Evolutionary conservation across 192 early-diverging fungal genomes (phyloP), one percentile per base, ranked within the genome.

Genomic region (Mortierella hygrophila): DNA sequence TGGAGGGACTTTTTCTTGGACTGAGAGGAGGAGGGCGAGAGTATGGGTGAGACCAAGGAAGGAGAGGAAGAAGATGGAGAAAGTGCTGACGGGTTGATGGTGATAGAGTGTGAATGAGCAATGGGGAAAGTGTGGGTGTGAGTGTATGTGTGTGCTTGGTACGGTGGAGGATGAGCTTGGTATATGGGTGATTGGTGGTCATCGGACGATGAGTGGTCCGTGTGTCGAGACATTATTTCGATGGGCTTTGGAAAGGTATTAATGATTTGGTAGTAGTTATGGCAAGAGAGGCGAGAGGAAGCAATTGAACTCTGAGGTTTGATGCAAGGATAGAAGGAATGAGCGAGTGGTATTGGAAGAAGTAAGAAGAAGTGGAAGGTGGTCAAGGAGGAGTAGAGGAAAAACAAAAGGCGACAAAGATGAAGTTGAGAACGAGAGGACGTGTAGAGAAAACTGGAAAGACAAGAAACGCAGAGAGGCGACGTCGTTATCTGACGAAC

Each of bases 1-100:
- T 86, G 84, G 38, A 81, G 84, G 29, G 68, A 52, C n/a, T 65
- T 52, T 63, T 63, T 79, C 41, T 72, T 79, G 49, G 29, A 21
- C n/a, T 38, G 49, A 7, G 68, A 55, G 15, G 10, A 7, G 21
- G 23, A 23, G 57, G 42, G 46, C 2, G 46, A 73, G 35, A 52
- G 65, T 42, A 70, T 49, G 21, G 63, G 5, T 20, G 38, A 60
- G 68, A 38, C 2, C 20, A 42, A 42, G n/a, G 70, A 42, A 4
- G 37, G 52, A 74, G 29, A 57, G 21, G 52, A 42, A 41, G 40
- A 18, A 8, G 70, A 71, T 16, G 70, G 37, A 4, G 70, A 40
- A 26, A 16, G 38, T 7, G 40, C 13, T 15, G 38, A 42, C 3
- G 70, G n/a, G 21, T 71, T 71, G 37, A 75, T 75, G 54, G 32